These are phyloP conservation scores for Hirschioporus abietinus DNA, from an alignment of 768 basidiomycete species.

Conservation along the genomic window DNA sequence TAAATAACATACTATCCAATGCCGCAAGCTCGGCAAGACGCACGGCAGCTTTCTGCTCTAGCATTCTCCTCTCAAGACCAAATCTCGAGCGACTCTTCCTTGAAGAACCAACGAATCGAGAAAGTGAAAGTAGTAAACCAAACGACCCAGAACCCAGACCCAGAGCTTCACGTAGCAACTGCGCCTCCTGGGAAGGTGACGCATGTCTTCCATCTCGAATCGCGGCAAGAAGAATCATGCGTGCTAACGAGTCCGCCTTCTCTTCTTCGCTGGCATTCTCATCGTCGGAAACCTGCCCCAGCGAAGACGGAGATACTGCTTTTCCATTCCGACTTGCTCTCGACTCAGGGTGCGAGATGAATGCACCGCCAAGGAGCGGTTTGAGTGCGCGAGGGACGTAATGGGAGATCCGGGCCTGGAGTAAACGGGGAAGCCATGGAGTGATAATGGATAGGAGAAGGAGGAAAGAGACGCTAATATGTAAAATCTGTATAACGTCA, in stretches of 20 bases:
- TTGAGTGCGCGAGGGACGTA: conserved; percentile 19
- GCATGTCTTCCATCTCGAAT: conserved; percentile 16
- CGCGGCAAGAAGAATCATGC: conserved; percentile 26
- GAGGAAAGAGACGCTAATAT: conserved; percentile 58
- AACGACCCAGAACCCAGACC: conserved; percentile 32
- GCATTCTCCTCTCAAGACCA: conserved; percentile 33
- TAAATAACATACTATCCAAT: conserved; percentile 28
- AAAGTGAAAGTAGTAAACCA: conserved; percentile 28
- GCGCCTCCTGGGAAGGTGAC: conserved; percentile 29
- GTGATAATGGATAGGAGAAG: conserved; percentile 56
- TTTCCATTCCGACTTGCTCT: neutral
- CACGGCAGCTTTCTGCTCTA: conserved; percentile 46
- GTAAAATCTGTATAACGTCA: conserved; percentile 56
- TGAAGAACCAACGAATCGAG: conserved; percentile 17
- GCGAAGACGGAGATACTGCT: neutral
- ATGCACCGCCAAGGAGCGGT: neutral
- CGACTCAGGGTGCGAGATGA: neutral
- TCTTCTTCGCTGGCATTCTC: conserved; percentile 1
- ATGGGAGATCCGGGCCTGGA: conserved; percentile 20
- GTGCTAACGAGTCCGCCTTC: conserved; percentile 14
- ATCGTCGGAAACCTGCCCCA: neutral
- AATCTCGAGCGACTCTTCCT: conserved; percentile 22
- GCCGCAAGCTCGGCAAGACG: conserved; percentile 44
- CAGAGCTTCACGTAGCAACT: conserved; percentile 33
- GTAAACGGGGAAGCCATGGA: conserved; percentile 34